A percentile compares a stretch with the other conserved stretches of the same genome.
These are phyloP conservation scores for Rhodomyrtus tomentosa DNA, from an alignment of 345 rosid species.

Conservation along the genomic window DNA sequence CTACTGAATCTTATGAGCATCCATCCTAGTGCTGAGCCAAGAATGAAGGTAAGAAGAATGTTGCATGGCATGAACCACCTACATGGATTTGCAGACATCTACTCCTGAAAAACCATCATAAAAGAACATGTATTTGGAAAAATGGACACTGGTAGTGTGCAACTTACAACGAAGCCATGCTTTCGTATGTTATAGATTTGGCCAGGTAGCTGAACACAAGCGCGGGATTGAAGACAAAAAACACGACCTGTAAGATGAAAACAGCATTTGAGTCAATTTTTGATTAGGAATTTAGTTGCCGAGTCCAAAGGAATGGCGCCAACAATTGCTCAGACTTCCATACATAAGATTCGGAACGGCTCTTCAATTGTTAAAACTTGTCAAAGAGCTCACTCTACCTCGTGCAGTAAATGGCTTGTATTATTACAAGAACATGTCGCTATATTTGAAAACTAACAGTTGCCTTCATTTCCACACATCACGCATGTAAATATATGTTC, in stretches of 20 bases:
- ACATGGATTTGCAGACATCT: neutral
- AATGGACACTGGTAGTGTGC: too few species aligned
- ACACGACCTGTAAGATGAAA: slow-evolving; percentile 12
- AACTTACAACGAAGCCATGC: slow-evolving; percentile 18
- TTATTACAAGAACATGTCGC: neutral
- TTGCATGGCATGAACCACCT: slow-evolving; percentile 57
- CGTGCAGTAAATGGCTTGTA: neutral
- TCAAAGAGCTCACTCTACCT: neutral
- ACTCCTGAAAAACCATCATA: neutral
- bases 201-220: slow-evolving; percentile 24
- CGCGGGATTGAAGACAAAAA: slow-evolving; percentile 26
- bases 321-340: neutral
- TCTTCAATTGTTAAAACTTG: neutral
- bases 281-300: neutral
- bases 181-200: slow-evolving; percentile 18
- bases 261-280: neutral
- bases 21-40: slow-evolving; percentile 29
- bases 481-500: neutral
- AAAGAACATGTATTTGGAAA: neutral
- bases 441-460: neutral
- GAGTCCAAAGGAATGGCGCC: neutral
- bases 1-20: slow-evolving; percentile 20
- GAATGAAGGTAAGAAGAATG: slow-evolving; percentile 14
- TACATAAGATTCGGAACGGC: neutral
- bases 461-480: neutral